phyloP scores from a whole-genome alignment of 129 eudicot genomes.

The Solidago caesia region DNA sequence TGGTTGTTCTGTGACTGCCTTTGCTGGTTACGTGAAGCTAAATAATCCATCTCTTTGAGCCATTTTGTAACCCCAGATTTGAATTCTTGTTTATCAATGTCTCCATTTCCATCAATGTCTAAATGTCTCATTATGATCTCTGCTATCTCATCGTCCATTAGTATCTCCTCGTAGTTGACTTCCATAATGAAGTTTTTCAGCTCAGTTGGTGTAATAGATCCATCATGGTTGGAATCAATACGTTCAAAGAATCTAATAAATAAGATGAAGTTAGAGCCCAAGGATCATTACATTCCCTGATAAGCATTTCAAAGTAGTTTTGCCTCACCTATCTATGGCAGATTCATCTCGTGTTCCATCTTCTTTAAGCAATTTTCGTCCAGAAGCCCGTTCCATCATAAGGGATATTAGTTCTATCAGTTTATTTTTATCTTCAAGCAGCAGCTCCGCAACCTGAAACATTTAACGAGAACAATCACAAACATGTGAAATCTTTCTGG shows the following conservation, averaged over 20 bases:
- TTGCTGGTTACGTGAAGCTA: conserved; percentile 6
- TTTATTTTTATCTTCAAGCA: conserved; percentile 39
- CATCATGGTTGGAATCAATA: conserved; percentile 45
- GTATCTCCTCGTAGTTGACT: conserved; percentile 32
- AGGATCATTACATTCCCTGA: background rate
- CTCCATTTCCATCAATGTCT: conserved; percentile 46
- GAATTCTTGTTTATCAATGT: conserved; percentile 51
- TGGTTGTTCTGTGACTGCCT: conserved; percentile 4
- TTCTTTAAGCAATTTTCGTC: conserved; percentile 26
- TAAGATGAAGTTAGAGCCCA: background rate
- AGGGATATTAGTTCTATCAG: conserved; percentile 30
- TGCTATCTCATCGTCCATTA: conserved; percentile 40
- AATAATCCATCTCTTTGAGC: conserved; percentile 25
- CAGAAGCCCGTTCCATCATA: conserved; percentile 40
- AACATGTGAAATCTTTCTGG: too few relatives aligned
- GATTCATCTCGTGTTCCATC: conserved; percentile 35
- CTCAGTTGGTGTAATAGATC: conserved; percentile 40
- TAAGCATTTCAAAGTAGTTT: background rate
- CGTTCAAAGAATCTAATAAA: conserved; percentile 44
- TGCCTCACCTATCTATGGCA: conserved; percentile 25
- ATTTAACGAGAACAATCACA: background rate
- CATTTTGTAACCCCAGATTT: conserved; percentile 41
- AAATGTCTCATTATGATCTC: conserved; percentile 54
- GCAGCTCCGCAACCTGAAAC: conserved; percentile 30
- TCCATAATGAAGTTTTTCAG: conserved; percentile 40